Conservation (phyloP, 2,329 filamentous ascomycete genomes). For the Rhexocercosporidium sp. region DNA sequence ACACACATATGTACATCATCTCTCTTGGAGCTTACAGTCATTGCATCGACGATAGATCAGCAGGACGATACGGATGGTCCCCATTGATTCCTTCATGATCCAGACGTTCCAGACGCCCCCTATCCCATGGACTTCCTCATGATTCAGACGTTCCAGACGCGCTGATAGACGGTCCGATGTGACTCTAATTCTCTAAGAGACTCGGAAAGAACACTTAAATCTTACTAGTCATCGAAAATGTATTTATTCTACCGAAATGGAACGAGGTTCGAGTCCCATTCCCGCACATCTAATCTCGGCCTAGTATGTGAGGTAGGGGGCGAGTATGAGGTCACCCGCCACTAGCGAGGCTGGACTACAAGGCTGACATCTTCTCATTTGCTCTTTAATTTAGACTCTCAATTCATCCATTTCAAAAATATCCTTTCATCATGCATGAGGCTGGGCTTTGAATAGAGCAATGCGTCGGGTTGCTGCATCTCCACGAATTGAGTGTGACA, state of each 20-base stretch:
- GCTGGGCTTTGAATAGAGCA: background rate
- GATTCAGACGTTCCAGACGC: background rate
- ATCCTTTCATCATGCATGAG: too few relatives aligned
- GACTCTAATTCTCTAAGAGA: background rate
- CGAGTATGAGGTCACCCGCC: conserved; percentile 22
- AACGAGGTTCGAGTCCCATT: background rate
- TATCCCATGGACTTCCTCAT: background rate
- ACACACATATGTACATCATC: background rate
- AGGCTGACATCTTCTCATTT: conserved; percentile 5
- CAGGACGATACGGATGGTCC: too few relatives aligned
- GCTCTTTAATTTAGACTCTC: background rate
- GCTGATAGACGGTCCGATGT: background rate
- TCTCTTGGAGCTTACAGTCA: background rate
- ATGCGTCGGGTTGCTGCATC: too few relatives aligned
- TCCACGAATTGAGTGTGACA: too few relatives aligned
- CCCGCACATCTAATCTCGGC: background rate
- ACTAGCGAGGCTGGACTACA: conserved; percentile 16
- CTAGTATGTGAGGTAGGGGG: conserved; percentile 19
- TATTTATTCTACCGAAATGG: background rate
- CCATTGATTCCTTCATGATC: too few relatives aligned
- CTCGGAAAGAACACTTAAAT: background rate
- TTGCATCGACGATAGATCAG: background rate
- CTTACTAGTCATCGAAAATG: background rate
- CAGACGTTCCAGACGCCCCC: background rate
- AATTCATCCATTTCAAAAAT: too few relatives aligned